Percentiles rank a stretch among this genome's conserved stretches.
phyloP scores from a whole-genome alignment of 2,329 filamentous ascomycete genomes.

The Xylariaceae sp. region DNA sequence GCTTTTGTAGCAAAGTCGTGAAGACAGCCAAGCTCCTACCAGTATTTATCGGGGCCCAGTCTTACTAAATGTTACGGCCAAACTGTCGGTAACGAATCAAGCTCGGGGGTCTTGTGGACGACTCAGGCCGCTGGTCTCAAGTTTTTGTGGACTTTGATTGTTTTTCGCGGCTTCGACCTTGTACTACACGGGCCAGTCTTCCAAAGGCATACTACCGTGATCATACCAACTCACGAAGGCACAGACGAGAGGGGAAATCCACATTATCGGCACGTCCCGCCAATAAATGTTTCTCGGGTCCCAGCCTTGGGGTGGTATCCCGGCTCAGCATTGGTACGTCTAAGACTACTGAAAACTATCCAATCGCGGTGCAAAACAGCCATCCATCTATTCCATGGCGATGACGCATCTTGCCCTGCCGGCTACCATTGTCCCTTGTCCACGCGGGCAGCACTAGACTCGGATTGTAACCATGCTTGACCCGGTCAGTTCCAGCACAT shows the following conservation, averaged over 20 bases:
- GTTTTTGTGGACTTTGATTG: too few species aligned
- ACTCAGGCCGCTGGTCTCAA: too few species aligned
- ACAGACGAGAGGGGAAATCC: conserved; percentile 15
- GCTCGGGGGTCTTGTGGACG: too few species aligned
- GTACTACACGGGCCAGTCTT: too few species aligned
- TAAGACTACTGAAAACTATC: conserved; percentile 6
- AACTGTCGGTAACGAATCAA: too few species aligned
- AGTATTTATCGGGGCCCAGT: too few species aligned
- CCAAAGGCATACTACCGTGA: neutral
- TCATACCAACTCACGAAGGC: conserved; percentile 2
- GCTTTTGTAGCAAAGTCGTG: neutral
- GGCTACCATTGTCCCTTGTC: conserved; percentile 3
- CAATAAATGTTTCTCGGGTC: conserved; percentile 17
- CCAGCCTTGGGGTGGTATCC: conserved; percentile 9
- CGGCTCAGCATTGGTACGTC: conserved; percentile 9
- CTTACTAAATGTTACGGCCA: too few species aligned
- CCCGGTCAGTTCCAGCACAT: neutral
- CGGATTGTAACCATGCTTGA: neutral
- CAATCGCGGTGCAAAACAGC: conserved; percentile 14
- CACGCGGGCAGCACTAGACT: conserved; percentile 5
- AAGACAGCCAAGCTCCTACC: too few species aligned
- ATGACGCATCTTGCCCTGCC: conserved; percentile 6
- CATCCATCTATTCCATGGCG: conserved; percentile 7
- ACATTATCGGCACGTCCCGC: conserved; percentile 21
- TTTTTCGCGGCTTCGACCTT: too few species aligned